Evolutionary conservation across 805 yeast species (phyloP), one percentile per base, ranked within the genome.

Genomic region (Candida parachauliodes): DNA sequence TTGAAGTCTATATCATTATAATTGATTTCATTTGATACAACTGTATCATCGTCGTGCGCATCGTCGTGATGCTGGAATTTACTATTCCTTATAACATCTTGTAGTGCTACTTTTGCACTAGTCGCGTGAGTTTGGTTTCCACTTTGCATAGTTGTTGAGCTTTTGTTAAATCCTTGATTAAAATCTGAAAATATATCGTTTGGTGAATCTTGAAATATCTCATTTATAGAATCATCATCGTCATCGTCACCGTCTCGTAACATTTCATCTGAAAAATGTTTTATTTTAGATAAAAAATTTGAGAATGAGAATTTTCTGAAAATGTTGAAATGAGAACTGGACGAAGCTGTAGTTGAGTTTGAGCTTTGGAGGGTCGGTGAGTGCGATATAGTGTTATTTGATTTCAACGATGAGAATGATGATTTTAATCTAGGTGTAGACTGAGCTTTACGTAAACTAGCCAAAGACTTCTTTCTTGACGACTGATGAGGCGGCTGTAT

Each of bases 191-290:
- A 53, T 2, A 52, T 46, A n/a, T n/a, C n/a, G n/a, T n/a, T n/a
- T 21, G 50, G 52, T 46, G 43, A 61, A 41, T 46, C 66, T 7
- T 67, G 68, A 49, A 79, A 79, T 9, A 79, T 55, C 28, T 74
- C 77, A 34, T 68, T 72, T 17, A 34, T 26, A 6, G 15, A 17
- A 11, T 32, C 35, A 24, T 32, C 35, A 14, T 37, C 40, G 1
- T 72, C 62, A 1, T 65, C 59, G 44, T 76, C 79, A 59, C 74
- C 77, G 3, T 72, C 63, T 14, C 66, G 61, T 28, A 75, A 62
- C 2, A 66, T 67, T 15, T 70, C 76, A 45, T 77, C 79, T 2
- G 80, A 68, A 1, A 77, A 43, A 6, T 65, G 50, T 39, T 63
- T 64, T 18, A 77, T 29, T 44, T 52, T 55, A 39, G 43, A 52